Evolutionary conservation across 1,284 basidiomycete genomes (phyloP).

Genomic region (Naganishia cerealis): DNA sequence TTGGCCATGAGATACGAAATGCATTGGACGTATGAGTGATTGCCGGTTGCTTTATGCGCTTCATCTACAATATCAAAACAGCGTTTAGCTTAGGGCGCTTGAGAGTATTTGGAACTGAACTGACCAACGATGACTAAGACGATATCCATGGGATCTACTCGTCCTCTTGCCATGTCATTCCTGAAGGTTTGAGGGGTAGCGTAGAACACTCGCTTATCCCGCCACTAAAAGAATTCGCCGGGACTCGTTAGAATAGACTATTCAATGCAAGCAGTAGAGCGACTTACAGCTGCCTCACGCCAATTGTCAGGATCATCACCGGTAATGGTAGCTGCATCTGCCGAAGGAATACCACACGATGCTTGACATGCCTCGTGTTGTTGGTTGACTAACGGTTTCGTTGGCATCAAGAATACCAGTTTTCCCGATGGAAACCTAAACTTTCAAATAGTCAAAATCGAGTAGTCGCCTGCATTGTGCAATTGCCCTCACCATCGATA

Average conservation of each 20-base stretch:
- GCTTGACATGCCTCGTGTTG: slow-evolving; percentile 91
- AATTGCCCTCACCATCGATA: not conserved
- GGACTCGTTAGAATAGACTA: not conserved
- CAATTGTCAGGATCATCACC: slow-evolving; percentile 62
- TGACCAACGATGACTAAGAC: slow-evolving; percentile 70
- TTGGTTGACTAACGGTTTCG: slow-evolving; percentile 91
- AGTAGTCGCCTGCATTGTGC: not conserved
- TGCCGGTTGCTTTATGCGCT: slow-evolving; percentile 89
- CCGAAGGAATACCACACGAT: slow-evolving; percentile 88
- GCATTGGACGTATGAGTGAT: slow-evolving; percentile 88
- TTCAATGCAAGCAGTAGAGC: not conserved
- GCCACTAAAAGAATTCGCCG: slow-evolving; percentile 44
- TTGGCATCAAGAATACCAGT: slow-evolving; percentile 92
- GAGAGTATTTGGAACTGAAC: slow-evolving; percentile 46
- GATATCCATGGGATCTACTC: slow-evolving; percentile 70
- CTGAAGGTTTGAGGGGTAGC: slow-evolving; percentile 96
- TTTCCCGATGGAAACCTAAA: slow-evolving; percentile 83
- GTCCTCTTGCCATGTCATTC: slow-evolving; percentile 76
- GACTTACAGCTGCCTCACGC: slow-evolving; percentile 62
- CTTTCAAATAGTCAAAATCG: not conserved
- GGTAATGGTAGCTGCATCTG: slow-evolving; percentile 81
- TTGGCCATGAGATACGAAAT: slow-evolving; percentile 86
- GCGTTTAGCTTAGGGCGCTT: not conserved
- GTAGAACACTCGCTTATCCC: slow-evolving; percentile 84
- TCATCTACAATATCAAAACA: slow-evolving; percentile 65